Percentiles rank a stretch among this genome's conserved stretches.
phyloP scores from a whole-genome alignment of 352 stramenopile genomes.

The Phytophthora idaei region DNA sequence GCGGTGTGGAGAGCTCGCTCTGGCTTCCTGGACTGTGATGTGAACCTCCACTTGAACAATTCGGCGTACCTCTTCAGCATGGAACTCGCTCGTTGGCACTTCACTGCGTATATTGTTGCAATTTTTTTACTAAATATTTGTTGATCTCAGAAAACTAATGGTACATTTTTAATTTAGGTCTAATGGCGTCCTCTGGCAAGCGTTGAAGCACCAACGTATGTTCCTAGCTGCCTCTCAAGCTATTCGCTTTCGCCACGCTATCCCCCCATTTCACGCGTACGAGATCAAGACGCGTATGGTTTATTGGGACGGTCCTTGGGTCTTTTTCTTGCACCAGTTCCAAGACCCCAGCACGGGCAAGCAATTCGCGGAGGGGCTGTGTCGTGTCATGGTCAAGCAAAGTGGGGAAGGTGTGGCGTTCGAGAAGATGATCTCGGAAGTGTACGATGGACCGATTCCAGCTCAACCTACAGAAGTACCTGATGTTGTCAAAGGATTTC shows the following conservation, averaged over 20 bases:
- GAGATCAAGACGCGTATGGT: slow-evolving; percentile 58
- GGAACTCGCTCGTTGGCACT: slow-evolving; percentile 89
- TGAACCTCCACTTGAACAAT: slow-evolving; percentile 90
- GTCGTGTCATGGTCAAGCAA: slow-evolving; percentile 40
- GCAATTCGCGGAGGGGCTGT: slow-evolving; percentile 61
- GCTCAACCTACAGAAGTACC: slow-evolving; percentile 34
- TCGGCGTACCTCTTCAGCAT: slow-evolving; percentile 83
- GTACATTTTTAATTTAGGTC: slow-evolving; percentile 14
- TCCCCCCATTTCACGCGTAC: slow-evolving; percentile 57
- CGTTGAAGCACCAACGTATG: slow-evolving; percentile 61
- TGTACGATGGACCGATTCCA: slow-evolving; percentile 34
- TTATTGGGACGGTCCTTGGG: slow-evolving; percentile 59
- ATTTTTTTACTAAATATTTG: background rate
- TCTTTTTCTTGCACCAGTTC: slow-evolving; percentile 72
- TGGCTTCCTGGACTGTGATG: slow-evolving; percentile 81
- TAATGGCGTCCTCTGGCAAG: slow-evolving; percentile 59
- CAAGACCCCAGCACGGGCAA: slow-evolving; percentile 52
- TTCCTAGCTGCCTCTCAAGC: slow-evolving; percentile 69
- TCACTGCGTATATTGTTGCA: slow-evolving; percentile 50
- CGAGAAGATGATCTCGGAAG: slow-evolving; percentile 36
- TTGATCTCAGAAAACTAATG: background rate
- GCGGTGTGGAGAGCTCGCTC: slow-evolving; percentile 75
- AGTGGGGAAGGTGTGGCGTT: slow-evolving; percentile 23
- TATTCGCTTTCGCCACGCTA: slow-evolving; percentile 59
- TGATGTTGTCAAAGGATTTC: slow-evolving; percentile 42